Evolutionary conservation across 1,284 basidiomycete genomes (phyloP).

Genomic region (Puccinia triticina): DNA sequence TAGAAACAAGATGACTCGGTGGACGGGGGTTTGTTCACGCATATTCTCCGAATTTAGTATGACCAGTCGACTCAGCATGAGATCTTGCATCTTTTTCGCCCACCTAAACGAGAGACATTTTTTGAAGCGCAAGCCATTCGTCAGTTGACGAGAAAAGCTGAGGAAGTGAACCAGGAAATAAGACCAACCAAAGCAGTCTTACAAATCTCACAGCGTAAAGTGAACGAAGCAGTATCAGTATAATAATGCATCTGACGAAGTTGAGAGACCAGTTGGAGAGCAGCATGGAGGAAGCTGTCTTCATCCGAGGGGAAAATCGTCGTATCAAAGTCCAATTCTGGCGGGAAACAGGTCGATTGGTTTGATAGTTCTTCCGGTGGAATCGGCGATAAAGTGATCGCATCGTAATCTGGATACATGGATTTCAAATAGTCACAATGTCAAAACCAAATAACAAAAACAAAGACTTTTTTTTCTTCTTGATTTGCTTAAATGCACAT

Average conservation of each 20-base stretch:
- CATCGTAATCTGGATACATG: conserved; percentile 72
- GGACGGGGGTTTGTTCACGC: neutral
- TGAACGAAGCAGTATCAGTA: conserved; percentile 86
- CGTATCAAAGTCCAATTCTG: conserved; percentile 75
- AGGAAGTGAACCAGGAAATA: neutral
- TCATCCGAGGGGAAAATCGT: conserved; percentile 71
- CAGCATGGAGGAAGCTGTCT: conserved; percentile 67
- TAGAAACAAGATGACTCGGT: no score
- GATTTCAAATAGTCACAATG: neutral
- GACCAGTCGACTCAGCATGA: conserved; percentile 83
- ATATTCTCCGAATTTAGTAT: conserved; percentile 84
- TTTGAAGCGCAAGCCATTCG: no score
- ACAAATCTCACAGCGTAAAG: conserved; percentile 74
- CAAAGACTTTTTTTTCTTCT: neutral
- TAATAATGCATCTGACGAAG: conserved; percentile 76
- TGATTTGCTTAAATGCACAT: neutral
- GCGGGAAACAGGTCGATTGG: conserved; percentile 61
- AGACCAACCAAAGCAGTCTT: conserved; percentile 10
- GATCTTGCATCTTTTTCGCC: conserved; percentile 87
- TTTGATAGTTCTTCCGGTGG: conserved; percentile 64
- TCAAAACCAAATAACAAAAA: conserved; percentile 36
- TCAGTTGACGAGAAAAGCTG: neutral
- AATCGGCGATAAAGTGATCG: conserved; percentile 76
- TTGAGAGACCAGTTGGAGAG: conserved; percentile 71
- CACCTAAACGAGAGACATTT: conserved; percentile 56